Percentiles rank a stretch among this genome's conserved stretches.
Evolutionary conservation across 352 stramenopile species (phyloP).

Genomic region (Globisporangium echinulatum): DNA sequence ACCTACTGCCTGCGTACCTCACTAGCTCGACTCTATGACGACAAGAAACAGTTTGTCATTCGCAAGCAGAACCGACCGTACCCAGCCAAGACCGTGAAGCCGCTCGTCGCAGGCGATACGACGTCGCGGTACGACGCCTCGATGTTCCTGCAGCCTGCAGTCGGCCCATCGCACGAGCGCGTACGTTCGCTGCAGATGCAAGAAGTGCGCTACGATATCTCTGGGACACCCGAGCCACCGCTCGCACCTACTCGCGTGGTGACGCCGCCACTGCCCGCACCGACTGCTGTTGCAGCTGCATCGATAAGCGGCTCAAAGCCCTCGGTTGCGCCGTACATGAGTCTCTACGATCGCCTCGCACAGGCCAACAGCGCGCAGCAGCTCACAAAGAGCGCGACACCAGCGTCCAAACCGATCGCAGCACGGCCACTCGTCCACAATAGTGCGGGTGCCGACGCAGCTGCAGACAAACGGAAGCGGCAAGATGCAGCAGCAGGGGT

Average conservation of each 20-base stretch:
- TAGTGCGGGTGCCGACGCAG: neutral
- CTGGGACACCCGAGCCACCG: neutral
- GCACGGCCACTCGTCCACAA: neutral
- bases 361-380: constrained; percentile 35
- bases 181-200: constrained; percentile 19
- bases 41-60: constrained; percentile 76
- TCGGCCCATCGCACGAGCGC: constrained; percentile 29
- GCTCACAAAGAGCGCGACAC: constrained; percentile 22
- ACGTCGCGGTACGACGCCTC: constrained; percentile 41
- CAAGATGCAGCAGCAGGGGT: neutral
- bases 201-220: neutral
- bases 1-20: neutral
- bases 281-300: neutral
- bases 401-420: constrained; percentile 31
- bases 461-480: constrained; percentile 4
- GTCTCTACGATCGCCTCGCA: constrained; percentile 58
- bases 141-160: constrained; percentile 48
- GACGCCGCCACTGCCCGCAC: neutral
- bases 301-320: neutral
- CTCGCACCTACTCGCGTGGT: neutral
- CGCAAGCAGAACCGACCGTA: constrained; percentile 33
- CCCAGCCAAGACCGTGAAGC: constrained; percentile 29
- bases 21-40: constrained; percentile 65
- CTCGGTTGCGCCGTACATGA: constrained; percentile 37
- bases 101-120: constrained; percentile 30